Conservation (phyloP, 164 flowering plant species). For the Tinospora cordifolia region DNA sequence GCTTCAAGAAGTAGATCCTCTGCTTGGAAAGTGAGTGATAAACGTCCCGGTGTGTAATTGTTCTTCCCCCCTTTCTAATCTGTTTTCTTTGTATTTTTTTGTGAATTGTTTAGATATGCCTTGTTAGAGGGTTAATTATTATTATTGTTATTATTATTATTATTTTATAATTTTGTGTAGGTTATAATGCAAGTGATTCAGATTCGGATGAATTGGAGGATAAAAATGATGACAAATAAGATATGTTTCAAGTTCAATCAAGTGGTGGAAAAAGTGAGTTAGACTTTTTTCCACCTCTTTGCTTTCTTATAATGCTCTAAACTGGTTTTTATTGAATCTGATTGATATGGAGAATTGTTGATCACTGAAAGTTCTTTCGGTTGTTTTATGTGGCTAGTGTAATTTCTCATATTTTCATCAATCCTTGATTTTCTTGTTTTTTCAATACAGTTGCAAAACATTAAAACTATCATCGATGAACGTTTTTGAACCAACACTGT, state of each 20-base stretch:
- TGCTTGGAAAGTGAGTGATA: constrained; percentile 67
- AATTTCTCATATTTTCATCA: no score
- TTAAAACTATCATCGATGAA: no score
- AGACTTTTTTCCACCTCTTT: neutral
- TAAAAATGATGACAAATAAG: constrained; percentile 11
- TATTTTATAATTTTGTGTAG: constrained; percentile 22
- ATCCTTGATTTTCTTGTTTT: no score
- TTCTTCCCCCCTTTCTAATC: neutral
- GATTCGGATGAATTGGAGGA: constrained; percentile 56
- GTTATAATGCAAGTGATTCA: constrained; percentile 73
- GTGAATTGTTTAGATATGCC: neutral
- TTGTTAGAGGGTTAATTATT: neutral
- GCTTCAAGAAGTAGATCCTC: constrained; percentile 68
- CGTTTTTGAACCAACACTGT: no score
- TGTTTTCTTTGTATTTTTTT: neutral
- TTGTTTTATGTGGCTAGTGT: no score
- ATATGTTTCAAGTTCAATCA: neutral
- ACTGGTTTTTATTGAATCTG: neutral
- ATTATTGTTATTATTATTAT: no score
- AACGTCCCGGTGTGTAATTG: constrained; percentile 53
- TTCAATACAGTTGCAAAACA: no score
- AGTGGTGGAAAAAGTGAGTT: constrained; percentile 21
- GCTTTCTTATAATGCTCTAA: neutral
- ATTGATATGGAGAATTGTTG: neutral
- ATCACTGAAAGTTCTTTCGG: no score